Base-by-base conservation (phyloP, 192 early-diverging fungal genomes). In the Podila verticillata region DNA sequence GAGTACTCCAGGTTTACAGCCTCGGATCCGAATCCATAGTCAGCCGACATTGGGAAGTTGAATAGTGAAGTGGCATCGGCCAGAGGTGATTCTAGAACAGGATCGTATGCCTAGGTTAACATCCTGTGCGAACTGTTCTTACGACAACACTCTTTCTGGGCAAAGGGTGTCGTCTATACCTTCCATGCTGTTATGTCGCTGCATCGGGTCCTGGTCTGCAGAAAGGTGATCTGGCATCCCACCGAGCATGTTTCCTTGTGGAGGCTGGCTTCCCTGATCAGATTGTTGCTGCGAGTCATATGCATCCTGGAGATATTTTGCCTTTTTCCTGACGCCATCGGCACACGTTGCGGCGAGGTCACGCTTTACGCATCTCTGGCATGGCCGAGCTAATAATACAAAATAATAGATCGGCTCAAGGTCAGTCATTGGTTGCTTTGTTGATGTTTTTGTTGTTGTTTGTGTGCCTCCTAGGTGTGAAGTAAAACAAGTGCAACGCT, bases 1-100 rank as follows among this genome's bases (percentile, higher is more conserved):
- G 92, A 90, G 73, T 96, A 96, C 83, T 98, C 97, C 35, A 95
- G 87, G 71, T 94, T 97, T 68, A 93, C 88, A 32, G 93, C 85
- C 61, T 94, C 94, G 5, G 97, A 98, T 30, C 94, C 94, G 87
- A 98, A 98, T 12, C 88, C 86, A 70, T 86, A 87, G 69, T 89
- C 58, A n/a, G 69, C 63, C n/a, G 74, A 64, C 72, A 82, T 65
- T 69, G 73, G 69, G 47, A 72, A 83, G 26, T 66, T 66, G 47
- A 73, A 82, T 58, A 75, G 49, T 36, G 71, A 44, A 51, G 62
- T 62, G 17, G 69, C 44, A n/a, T 82, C 82, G 44, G 54, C 63
- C 72, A 67, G 60, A 3, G 63, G 57, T 57, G 69, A 63, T 61
- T 70, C 68, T 65, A 60, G 49, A 58, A 66, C 47, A 35, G 7